Evolutionary conservation across 768 basidiomycete species (phyloP).

Genomic region (Mycena indigotica): DNA sequence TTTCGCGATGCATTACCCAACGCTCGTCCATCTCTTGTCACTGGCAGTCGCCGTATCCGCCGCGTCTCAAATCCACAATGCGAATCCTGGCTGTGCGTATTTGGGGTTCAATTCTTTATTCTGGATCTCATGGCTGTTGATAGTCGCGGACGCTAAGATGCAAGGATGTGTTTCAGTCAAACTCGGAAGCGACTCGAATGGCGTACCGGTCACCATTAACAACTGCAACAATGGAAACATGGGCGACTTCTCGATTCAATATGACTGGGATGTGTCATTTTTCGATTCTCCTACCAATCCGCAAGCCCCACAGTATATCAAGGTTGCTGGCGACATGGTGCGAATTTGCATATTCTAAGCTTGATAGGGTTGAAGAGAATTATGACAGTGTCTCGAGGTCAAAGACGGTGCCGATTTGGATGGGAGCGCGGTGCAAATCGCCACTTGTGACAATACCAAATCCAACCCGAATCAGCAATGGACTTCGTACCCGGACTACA

Average conservation of each 20-base stretch:
- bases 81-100: not conserved
- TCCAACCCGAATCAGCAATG: not conserved
- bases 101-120: not conserved
- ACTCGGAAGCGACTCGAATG: not conserved
- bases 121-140: not conserved
- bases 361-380: not conserved
- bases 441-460: not conserved
- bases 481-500: not conserved
- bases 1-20: too few species aligned
- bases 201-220: not conserved
- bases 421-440: not conserved
- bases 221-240: conserved; percentile 4
- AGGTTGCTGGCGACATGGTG: conserved; percentile 6
- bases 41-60: too few species aligned
- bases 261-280: conserved; percentile 4
- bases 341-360: not conserved
- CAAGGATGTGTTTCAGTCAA: not conserved
- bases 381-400: not conserved
- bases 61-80: conserved; percentile 1
- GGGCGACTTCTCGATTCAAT: too few species aligned
- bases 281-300: not conserved
- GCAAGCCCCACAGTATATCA: not conserved
- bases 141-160: not conserved
- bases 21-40: too few species aligned
- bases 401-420: not conserved